These are phyloP conservation scores for Saposhnikovia divaricata DNA, from an alignment of 129 eudicot species.

Conservation along the genomic window DNA sequence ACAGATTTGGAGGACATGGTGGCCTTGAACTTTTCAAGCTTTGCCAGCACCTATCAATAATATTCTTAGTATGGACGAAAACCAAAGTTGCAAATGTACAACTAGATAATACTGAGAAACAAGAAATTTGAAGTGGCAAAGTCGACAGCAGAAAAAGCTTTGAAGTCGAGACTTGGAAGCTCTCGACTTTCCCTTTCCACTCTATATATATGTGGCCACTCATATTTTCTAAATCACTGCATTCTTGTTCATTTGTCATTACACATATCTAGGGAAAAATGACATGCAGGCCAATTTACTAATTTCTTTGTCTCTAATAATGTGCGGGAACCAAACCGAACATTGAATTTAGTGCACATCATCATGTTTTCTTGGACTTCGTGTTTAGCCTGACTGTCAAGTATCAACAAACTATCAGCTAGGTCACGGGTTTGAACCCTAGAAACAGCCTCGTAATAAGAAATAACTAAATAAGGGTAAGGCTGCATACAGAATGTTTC, in stretches of 20 bases:
- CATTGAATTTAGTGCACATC: not conserved
- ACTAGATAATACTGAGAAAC: conserved; percentile 2
- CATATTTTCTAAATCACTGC: not conserved
- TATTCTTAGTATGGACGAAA: not conserved
- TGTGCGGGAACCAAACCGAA: not conserved
- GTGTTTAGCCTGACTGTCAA: not conserved
- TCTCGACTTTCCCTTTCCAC: not conserved
- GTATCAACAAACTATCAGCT: not conserved
- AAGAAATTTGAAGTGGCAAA: not conserved
- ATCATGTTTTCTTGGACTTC: not conserved
- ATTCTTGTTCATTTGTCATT: not conserved
- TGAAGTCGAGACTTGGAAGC: not conserved
- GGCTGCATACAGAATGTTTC: not conserved
- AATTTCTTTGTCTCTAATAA: not conserved
- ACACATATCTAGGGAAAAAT: not conserved
- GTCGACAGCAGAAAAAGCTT: not conserved
- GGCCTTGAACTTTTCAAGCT: conserved; percentile 58
- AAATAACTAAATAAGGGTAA: not conserved
- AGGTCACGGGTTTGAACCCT: not conserved
- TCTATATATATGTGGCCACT: not conserved
- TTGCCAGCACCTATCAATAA: conserved; percentile 52
- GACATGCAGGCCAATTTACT: not conserved
- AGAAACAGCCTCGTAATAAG: not conserved
- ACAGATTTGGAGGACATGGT: conserved; percentile 25
- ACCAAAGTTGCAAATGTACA: not conserved